Evolutionary conservation across 2,329 filamentous ascomycete genomes (phyloP).

Genomic region (Fusarium succisae): DNA sequence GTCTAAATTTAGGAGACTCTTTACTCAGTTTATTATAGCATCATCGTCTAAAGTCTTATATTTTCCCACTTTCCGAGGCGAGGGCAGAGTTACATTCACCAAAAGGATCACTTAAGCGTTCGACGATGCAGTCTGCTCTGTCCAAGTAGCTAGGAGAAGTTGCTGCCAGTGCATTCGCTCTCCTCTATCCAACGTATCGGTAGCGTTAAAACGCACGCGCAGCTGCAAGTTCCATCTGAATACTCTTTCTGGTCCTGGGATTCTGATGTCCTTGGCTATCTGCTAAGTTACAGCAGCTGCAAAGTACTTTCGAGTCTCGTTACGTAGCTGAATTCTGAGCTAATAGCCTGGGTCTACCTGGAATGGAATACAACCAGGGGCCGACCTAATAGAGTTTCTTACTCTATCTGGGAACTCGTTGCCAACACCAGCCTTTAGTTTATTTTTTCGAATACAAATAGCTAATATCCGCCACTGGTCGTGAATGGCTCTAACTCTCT

Average conservation of each 20-base stretch:
- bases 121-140: neutral
- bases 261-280: neutral
- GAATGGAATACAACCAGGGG: neutral
- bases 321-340: neutral
- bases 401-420: neutral
- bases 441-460: neutral
- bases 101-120: neutral
- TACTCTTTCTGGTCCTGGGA: neutral
- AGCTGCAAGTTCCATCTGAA: neutral
- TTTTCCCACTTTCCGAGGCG: neutral
- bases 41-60: neutral
- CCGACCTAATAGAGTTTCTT: neutral
- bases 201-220: neutral
- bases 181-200: neutral
- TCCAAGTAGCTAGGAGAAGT: neutral
- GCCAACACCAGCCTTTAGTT: neutral
- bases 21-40: neutral
- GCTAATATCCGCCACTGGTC: constrained; percentile 3
- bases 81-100: neutral
- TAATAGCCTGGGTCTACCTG: neutral
- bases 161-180: neutral
- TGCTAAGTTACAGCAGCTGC: neutral
- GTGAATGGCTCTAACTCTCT: neutral
- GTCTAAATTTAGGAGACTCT: neutral
- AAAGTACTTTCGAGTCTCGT: neutral